phyloP scores from a whole-genome alignment of 2,329 filamentous ascomycete genomes.

The Penicillium brasilianum region DNA sequence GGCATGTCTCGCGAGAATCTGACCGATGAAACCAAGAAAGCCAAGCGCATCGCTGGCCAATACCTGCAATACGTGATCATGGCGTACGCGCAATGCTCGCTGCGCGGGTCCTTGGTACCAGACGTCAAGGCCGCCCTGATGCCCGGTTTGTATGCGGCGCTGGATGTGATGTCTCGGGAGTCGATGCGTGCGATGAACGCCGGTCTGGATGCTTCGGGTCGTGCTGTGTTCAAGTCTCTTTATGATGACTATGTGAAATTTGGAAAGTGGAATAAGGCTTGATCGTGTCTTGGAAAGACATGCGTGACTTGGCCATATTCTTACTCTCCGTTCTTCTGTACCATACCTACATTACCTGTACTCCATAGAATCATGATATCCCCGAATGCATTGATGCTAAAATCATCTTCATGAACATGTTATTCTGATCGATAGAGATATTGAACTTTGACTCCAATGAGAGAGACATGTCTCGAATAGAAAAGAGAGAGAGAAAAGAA shows the following conservation, averaged over 20 bases:
- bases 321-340: constrained; percentile 22
- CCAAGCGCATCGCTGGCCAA: constrained; percentile 61
- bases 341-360: constrained; percentile 18
- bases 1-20: constrained; percentile 52
- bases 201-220: constrained; percentile 56
- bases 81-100: constrained; percentile 59
- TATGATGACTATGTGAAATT: constrained; percentile 59
- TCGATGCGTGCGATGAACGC: constrained; percentile 58
- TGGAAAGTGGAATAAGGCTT: constrained; percentile 55
- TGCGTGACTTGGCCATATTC: neutral
- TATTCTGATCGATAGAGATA: too few relatives aligned
- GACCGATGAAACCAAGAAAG: constrained; percentile 64
- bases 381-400: constrained; percentile 26
- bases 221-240: constrained; percentile 58
- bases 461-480: neutral
- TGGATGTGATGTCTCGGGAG: constrained; percentile 58
- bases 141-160: constrained; percentile 58
- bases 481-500: neutral
- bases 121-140: constrained; percentile 59
- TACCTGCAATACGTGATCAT: constrained; percentile 63
- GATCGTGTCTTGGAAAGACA: constrained; percentile 11
- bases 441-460: too few relatives aligned
- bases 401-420: neutral
- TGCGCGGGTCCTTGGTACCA: constrained; percentile 56
- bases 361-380: constrained; percentile 33